Percentiles rank a stretch among this genome's conserved stretches.
These are phyloP conservation scores for Paramyrothecium roridum DNA, from an alignment of 2,329 filamentous ascomycete species.

Conservation along the genomic window DNA sequence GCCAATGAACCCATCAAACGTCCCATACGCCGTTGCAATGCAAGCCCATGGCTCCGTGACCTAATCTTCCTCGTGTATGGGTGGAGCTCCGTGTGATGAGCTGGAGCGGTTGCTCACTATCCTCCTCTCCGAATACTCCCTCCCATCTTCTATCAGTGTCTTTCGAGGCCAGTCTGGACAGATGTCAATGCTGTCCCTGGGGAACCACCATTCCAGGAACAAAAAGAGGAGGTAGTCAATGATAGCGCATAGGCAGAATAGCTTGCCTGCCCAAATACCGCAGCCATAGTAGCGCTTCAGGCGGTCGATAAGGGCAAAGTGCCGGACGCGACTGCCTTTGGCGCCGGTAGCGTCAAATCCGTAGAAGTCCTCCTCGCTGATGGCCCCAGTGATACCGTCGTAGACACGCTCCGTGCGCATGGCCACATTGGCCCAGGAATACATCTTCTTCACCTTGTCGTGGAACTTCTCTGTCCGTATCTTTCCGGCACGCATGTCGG, in stretches of 20 bases:
- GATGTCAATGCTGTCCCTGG: conserved; percentile 81
- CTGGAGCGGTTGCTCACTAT: conserved; percentile 27
- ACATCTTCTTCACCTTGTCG: conserved; percentile 97
- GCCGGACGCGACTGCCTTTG: conserved; percentile 70
- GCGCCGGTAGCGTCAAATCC: conserved; percentile 71
- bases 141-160: conserved; percentile 26
- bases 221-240: conserved; percentile 92
- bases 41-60: no score
- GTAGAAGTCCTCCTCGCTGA: conserved; percentile 85
- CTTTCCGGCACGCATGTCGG: conserved; percentile 77
- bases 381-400: conserved; percentile 83
- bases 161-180: conserved; percentile 92
- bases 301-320: conserved; percentile 89
- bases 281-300: conserved; percentile 97
- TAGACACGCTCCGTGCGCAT: conserved; percentile 93
- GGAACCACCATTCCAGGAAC: conserved; percentile 82
- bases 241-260: conserved; percentile 92
- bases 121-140: conserved; percentile 19
- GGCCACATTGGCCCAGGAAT: conserved; percentile 96
- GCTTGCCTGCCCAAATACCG: conserved; percentile 95
- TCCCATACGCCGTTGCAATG: no score
- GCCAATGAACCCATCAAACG: no score
- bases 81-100: conserved; percentile 21
- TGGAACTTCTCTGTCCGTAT: conserved; percentile 93
- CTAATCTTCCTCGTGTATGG: background rate